Base-by-base conservation (phyloP, 345 rosid species). In the Barbarea vulgaris region DNA sequence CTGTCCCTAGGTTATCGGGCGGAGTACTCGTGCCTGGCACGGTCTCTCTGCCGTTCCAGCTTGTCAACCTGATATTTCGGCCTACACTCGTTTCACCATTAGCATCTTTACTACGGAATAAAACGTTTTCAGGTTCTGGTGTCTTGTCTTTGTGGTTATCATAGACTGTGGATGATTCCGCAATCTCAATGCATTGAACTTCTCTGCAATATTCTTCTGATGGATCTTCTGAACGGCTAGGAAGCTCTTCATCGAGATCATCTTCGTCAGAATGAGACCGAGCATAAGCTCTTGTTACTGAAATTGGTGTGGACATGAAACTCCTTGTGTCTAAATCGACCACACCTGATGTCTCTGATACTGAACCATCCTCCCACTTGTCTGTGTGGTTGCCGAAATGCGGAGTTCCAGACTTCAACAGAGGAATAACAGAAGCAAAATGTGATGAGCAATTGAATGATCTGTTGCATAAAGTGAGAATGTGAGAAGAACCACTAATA, bases 171-270 rank as follows among this genome's bases (percentile, higher is more conserved):
- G 36, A 66, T 47, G 83, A 69, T 58, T 81, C 87, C 74, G 80
- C 91, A 73, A 64, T 80, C 79, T 90, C 94, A 53, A 92, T 83
- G 79, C 98, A 90, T 44, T 83, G 89, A 79, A 92, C 97, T 81
- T 92, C 99, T 81, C 85, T 90, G 86, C 96, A 87, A 84, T 81
- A 85, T 70, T 87, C 97, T 75, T 89, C 95, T 72, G 85, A 77
- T 47, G 24, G 79, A 72, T 83, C 86, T 54, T 77, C 84, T 10
- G 83, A 71, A 57, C 61, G 77, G 61, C 70, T 81, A 53, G 83
- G 85, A 19, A 81, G 48, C 66, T 72, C 81, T 56, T 77, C 77
- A 1, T 64, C 44, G 5, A 70, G 15, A 36, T 70, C 42, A 57
- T 77, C 72, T 25, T 68, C 73, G 14, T 69, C 75, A 67, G 85